Base-by-base conservation (phyloP, 495 filamentous ascomycete species). In the Lindgomyces ingoldianus region DNA sequence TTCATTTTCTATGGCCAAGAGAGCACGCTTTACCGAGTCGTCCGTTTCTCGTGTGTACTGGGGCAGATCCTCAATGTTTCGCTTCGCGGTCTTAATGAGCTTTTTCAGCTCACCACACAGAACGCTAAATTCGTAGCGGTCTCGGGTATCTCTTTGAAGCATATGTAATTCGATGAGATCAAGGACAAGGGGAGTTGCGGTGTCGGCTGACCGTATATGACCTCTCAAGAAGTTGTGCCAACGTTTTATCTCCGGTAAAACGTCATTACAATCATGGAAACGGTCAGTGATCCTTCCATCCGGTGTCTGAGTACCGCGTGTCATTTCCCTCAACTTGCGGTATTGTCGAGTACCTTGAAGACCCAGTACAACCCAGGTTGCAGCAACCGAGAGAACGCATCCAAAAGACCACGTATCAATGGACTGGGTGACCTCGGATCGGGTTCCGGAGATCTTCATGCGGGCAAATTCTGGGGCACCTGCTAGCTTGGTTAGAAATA, bases 341-440 rank as follows among this genome's bases (percentile, higher is more conserved):
- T 72, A 76, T 50, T 70, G 64, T 19, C 51, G 42, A 11, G 75
- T 58, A n/a, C 71, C 72, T 24, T 60, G 64, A 46, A 67, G 69
- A 8, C 75, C 73, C 24, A 78, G 55, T 14, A 74, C 60, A 9
- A 77, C 65, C 76, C 77, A 79, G 0, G 77, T 78, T 4, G 74
- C 77, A 16, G 74, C 71, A 1, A 73, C 61, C 3, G 77, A 79
- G 18, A 79, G 58, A 10, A 79, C 75, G 64, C 77, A 79, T 0
- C 74, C 77, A 54, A 76, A 73, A 14, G 76, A 77, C 75, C 77
- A 78, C 1, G 70, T 76, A 51, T 78, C 76, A 45, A 79, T 74
- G 29, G 69, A 62, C 61, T 76, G 76, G 3, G 67, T 62, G n/a
- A 74, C 68, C 2, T 41, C 22, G 41, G 45, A 69, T 8, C 30